These are phyloP conservation scores for Puccinia hordei DNA, from an alignment of 1,284 basidiomycete genomes.

Conservation along the genomic window DNA sequence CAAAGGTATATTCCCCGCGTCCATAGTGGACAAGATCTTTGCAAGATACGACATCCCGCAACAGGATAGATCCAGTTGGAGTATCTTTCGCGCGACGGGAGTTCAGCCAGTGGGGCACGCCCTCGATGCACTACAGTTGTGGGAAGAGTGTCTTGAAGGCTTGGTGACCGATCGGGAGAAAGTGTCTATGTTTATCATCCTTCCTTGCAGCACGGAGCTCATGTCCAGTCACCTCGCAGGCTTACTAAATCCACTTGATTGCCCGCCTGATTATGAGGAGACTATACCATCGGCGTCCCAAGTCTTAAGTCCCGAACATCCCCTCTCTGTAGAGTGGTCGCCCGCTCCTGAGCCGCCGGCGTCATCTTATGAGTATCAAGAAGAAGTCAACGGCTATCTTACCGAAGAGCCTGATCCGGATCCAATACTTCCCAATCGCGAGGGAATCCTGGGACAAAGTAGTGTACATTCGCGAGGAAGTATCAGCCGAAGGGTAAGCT, in stretches of 20 bases:
- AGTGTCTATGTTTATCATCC: constrained; percentile 17
- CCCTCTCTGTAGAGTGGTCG: not conserved
- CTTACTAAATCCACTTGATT: not conserved
- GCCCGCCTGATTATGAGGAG: not conserved
- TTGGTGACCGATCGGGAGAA: not conserved
- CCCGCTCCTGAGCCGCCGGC: not conserved
- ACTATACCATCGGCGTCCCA: not conserved
- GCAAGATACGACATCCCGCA: not conserved
- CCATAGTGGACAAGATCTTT: constrained; percentile 18
- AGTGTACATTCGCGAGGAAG: not conserved
- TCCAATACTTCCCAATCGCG: not conserved
- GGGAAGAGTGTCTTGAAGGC: not conserved
- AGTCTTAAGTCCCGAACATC: not conserved
- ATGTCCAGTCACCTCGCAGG: constrained; percentile 10
- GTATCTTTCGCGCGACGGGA: constrained; percentile 8
- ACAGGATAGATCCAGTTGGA: not conserved
- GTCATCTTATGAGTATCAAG: too few relatives aligned
- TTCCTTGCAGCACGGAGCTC: constrained; percentile 13
- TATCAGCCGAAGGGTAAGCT: constrained; percentile 1
- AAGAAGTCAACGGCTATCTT: not conserved
- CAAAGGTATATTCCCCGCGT: not conserved
- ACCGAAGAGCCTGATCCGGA: not conserved
- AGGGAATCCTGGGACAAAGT: not conserved
- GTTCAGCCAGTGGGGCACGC: not conserved
- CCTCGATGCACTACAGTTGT: constrained; percentile 2